phyloP scores from a whole-genome alignment of 768 basidiomycete genomes.

The Boletus reticuloceps region DNA sequence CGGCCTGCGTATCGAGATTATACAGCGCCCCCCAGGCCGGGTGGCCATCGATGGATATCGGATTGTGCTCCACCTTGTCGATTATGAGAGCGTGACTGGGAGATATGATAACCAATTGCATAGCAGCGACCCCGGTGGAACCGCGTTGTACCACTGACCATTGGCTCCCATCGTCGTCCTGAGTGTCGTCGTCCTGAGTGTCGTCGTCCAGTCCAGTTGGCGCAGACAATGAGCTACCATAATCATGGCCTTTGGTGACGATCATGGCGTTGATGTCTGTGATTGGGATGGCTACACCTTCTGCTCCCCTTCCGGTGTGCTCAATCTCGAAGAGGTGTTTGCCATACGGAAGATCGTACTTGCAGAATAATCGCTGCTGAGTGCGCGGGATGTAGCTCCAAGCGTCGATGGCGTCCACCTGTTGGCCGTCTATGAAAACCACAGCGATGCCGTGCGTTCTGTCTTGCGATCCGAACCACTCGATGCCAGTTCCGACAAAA shows the following conservation, averaged over 20 bases:
- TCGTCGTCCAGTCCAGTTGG: neutral
- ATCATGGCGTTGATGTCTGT: slow-evolving; percentile 68
- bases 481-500: slow-evolving; percentile 73
- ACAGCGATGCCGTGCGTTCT: slow-evolving; percentile 51
- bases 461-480: slow-evolving; percentile 70
- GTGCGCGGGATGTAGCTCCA: slow-evolving; percentile 36
- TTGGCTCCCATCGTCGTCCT: neutral
- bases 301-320: slow-evolving; percentile 46
- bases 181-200: neutral
- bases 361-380: slow-evolving; percentile 68
- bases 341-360: slow-evolving; percentile 46
- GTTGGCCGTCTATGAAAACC: slow-evolving; percentile 58
- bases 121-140: slow-evolving; percentile 72
- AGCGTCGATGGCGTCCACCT: slow-evolving; percentile 44
- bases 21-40: slow-evolving; percentile 82
- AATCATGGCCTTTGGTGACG: slow-evolving; percentile 45
- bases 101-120: slow-evolving; percentile 73
- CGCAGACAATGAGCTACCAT: neutral
- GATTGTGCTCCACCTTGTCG: slow-evolving; percentile 88
- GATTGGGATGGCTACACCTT: slow-evolving; percentile 32
- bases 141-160: slow-evolving; percentile 69
- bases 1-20: slow-evolving; percentile 59
- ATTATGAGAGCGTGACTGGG: slow-evolving; percentile 66
- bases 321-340: slow-evolving; percentile 65
- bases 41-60: slow-evolving; percentile 66